These are phyloP conservation scores for Penicillium robsamsonii DNA, from an alignment of 495 filamentous ascomycete species.

Conservation along the genomic window DNA sequence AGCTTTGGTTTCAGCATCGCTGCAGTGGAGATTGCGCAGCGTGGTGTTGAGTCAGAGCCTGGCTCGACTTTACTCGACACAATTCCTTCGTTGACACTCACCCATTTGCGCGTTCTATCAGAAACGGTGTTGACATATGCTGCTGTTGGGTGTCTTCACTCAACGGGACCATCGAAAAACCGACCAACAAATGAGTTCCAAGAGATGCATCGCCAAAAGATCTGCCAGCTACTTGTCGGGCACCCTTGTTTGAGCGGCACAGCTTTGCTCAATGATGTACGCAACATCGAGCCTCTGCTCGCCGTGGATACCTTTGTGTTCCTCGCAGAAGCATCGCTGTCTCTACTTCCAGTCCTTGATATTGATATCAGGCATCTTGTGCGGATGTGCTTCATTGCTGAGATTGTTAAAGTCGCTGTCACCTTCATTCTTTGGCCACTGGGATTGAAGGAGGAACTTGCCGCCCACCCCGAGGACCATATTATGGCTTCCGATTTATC, in stretches of 20 bases:
- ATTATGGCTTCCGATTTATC: constrained; percentile 30
- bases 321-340: constrained; percentile 69
- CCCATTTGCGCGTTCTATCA: constrained; percentile 84
- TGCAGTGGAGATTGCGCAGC: constrained; percentile 86
- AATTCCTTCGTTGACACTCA: constrained; percentile 75
- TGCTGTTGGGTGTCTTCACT: constrained; percentile 67
- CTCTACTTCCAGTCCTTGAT: constrained; percentile 66
- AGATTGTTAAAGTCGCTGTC: constrained; percentile 74
- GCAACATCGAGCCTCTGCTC: constrained; percentile 65
- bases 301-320: constrained; percentile 81
- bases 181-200: constrained; percentile 64
- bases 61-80: constrained; percentile 78
- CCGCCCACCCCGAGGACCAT: constrained; percentile 33
- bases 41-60: constrained; percentile 74
- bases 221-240: constrained; percentile 71
- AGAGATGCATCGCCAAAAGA: constrained; percentile 66
- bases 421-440: constrained; percentile 47
- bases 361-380: constrained; percentile 81
- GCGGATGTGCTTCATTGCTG: constrained; percentile 86
- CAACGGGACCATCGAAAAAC: constrained; percentile 51
- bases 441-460: constrained; percentile 42
- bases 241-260: constrained; percentile 46
- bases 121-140: constrained; percentile 87
- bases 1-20: constrained; percentile 87
- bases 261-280: constrained; percentile 42